Conservation (phyloP, 371 early-diverging fungal genomes). For the Basidiobolus heterosporus region DNA sequence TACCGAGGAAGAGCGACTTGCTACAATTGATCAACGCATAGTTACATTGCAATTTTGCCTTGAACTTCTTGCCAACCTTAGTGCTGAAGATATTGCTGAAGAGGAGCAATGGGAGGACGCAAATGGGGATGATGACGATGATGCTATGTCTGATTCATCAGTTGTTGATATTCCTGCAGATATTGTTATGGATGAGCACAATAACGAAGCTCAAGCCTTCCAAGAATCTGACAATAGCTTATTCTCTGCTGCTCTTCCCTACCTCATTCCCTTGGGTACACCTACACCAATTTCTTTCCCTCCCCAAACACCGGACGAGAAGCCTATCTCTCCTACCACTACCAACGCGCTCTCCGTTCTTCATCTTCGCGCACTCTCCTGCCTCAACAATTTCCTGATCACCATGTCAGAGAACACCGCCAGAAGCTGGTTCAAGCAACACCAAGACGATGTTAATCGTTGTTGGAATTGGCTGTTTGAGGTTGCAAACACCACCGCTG, state of each 20-base stretch:
- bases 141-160: constrained; percentile 5
- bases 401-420: constrained; percentile 46
- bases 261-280: constrained; percentile 28
- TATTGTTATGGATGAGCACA: not conserved
- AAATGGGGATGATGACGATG: constrained; percentile 28
- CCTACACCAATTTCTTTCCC: constrained; percentile 33
- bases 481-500: constrained; percentile 19
- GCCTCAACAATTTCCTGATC: constrained; percentile 58
- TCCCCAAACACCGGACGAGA: constrained; percentile 11
- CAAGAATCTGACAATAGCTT: constrained; percentile 5
- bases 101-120: constrained; percentile 33
- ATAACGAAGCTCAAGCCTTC: too few species aligned
- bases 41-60: constrained; percentile 37
- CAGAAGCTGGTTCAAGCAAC: constrained; percentile 45
- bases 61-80: constrained; percentile 68
- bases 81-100: constrained; percentile 35
- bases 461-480: constrained; percentile 47
- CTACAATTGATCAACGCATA: constrained; percentile 24
- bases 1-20: constrained; percentile 25
- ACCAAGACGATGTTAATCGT: constrained; percentile 25
- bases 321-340: constrained; percentile 19
- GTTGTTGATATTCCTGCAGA: not conserved
- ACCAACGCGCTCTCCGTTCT: constrained; percentile 28
- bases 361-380: constrained; percentile 53
- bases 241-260: constrained; percentile 24